Evolutionary conservation across 768 basidiomycete species (phyloP), one percentile per base, ranked within the genome.

Genomic region (Candolleomyces eurysporus): DNA sequence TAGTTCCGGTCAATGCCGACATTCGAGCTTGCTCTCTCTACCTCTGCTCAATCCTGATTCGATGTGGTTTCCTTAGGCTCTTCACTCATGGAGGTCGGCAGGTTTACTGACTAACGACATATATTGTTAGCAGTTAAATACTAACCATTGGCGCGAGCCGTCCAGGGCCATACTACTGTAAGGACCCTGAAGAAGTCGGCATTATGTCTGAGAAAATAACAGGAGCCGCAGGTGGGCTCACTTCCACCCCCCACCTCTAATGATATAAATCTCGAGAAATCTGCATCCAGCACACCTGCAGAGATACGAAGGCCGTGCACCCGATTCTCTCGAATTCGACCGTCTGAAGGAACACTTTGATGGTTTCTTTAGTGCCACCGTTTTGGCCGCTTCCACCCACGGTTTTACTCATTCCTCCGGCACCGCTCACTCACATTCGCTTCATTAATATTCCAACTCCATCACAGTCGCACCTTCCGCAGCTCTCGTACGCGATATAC

Each of bases 131-230:
- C n/a, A n/a, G n/a, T n/a, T n/a, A n/a, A n/a, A 72, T 83, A 51
- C 66, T 83, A n/a, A 71, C 83, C 19, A 77, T 84, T 11, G 74
- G 84, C 32, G 85, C 36, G 6, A 36, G 3, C 6, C 36, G 79
- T 57, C 76, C 84, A 21, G 78, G 90, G 0, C 94, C 94, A 1
- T 98, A 94, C 78, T 87, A 93, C 69, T 80, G 2, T 89, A 90
- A 96, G 96, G 92, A 95, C 71, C 96, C 95, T 61, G 86, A 88
- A 1, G 88, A 94, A 72, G 87, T 95, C 1, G 93, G 90, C 0
- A 92, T 96, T 69, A 91, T 87, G 11, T 98, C 98, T 66, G 96
- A 98, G 69, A 99, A 98, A 71, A 92, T 95, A 0, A 97, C 96
- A 0, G 95, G 96, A 16, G 84, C 98, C 31, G 95, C 96, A 62